phyloP scores from a whole-genome alignment of 1,139 yeast genomes.

The Ogataea hybrid region DNA sequence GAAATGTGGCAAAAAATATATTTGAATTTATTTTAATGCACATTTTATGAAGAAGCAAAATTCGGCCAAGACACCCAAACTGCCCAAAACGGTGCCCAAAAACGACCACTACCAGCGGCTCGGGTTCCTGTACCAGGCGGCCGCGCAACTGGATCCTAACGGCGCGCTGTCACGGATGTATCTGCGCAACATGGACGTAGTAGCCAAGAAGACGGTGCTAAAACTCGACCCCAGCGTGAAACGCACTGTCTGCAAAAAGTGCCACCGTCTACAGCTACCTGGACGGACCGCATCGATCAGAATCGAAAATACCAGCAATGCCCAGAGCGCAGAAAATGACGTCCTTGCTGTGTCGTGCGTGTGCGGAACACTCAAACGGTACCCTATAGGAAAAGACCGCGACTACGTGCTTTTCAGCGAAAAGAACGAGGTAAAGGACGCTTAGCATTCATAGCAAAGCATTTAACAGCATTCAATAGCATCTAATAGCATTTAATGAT shows the following conservation, averaged over 20 bases:
- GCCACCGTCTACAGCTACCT: slow-evolving; percentile 47
- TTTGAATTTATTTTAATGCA: background rate
- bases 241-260: slow-evolving; percentile 58
- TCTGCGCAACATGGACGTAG: slow-evolving; percentile 44
- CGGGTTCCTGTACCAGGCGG: slow-evolving; percentile 54
- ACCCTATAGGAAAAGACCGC: slow-evolving; percentile 38
- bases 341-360: slow-evolving; percentile 33
- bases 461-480: too few relatives aligned
- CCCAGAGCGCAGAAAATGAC: slow-evolving; percentile 30
- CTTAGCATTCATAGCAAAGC: background rate
- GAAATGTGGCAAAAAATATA: slow-evolving; percentile 8
- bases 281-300: slow-evolving; percentile 40
- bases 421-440: slow-evolving; percentile 6
- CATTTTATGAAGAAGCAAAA: slow-evolving; percentile 1
- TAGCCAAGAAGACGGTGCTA: slow-evolving; percentile 62
- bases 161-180: slow-evolving; percentile 48
- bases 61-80: slow-evolving; percentile 2
- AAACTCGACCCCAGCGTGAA: slow-evolving; percentile 61
- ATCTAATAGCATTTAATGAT: background rate
- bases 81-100: slow-evolving; percentile 42
- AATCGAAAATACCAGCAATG: slow-evolving; percentile 33
- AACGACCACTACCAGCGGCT: slow-evolving; percentile 59
- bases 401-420: slow-evolving; percentile 34
- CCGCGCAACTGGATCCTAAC: slow-evolving; percentile 28
- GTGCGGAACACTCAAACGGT: slow-evolving; percentile 39